Base-by-base conservation (phyloP, 805 yeast species). In the Cyberlindnera xylosilytica region DNA sequence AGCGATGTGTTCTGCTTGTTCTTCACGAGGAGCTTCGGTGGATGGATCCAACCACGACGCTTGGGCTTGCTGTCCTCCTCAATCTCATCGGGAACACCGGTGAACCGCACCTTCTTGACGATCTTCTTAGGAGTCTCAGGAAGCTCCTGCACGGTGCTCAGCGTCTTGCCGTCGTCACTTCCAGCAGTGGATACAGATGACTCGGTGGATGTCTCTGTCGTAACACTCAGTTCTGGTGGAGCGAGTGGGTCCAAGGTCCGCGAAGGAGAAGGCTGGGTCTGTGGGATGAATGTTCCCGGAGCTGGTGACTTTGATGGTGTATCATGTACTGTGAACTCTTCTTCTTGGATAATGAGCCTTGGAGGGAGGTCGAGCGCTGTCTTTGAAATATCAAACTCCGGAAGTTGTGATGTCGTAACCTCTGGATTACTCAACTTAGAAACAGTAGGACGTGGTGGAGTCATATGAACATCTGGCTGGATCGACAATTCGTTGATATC, bases 61-160 rank as follows among this genome's bases (percentile, higher is more conserved):
- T 52, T 55, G 4, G 57, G 54, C 28, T 50, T 54, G 1, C 36
- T 34, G 2, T 51, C 56, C 10, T 50, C 55, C 22, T 43, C 53
- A 23, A 46, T 26, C 8, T 46, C 39, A n/a, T 39, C 55, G 4
- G 61, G 61, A 8, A 58, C 56, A 13, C 62, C 61, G 15, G 45
- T 55, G 38, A 58, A 58, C 6, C 62, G 40, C 4, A 58, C 62
- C 28, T 51, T 53, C 39, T 58, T 58, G 15, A 55, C 31, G 2
- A 43, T 46, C 26, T 46, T 49, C 39, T 34, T 35, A 39, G 45
- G 35, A 4, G 46, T 12, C 8, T 22, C 37, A 15, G 38, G 37
- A 23, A 39, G 38, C 2, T 42, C 36, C 0, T 47, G 33, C 12
- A 49, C 41, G 4, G 48, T 28, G n/a, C 15, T 20, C 24, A 32